phyloP scores from a whole-genome alignment of 2,329 filamentous ascomycete species.

The Immersiporthe knoxdaviesiana region DNA sequence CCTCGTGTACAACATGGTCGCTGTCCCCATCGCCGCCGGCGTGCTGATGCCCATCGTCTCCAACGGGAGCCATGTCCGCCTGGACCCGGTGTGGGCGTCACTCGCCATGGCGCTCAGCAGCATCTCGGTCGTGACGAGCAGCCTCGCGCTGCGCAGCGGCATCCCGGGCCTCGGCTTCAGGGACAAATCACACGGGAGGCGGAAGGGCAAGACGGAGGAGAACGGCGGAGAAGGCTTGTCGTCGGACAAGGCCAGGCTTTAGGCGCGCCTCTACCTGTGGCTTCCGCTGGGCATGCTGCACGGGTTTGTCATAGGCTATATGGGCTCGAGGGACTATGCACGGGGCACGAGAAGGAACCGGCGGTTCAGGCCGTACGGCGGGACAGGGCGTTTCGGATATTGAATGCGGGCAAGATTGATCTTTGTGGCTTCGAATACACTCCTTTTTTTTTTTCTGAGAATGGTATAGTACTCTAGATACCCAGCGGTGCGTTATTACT shows the following conservation, averaged over 20 bases:
- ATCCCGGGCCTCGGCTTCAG: conserved; percentile 51
- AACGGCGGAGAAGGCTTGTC: no score
- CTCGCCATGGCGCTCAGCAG: conserved; percentile 92
- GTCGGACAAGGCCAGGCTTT: neutral
- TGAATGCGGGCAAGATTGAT: neutral
- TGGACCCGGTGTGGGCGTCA: conserved; percentile 84
- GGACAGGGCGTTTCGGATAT: neutral
- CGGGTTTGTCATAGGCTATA: neutral
- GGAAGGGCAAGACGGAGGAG: neutral
- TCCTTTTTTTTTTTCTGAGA: neutral
- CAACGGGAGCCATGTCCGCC: conserved; percentile 58
- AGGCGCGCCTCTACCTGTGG: neutral
- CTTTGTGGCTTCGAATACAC: neutral
- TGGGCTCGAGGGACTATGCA: neutral
- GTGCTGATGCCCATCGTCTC: conserved; percentile 66
- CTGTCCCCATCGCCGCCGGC: conserved; percentile 80
- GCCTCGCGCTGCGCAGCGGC: conserved; percentile 66
- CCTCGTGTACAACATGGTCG: conserved; percentile 76
- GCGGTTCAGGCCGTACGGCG: neutral
- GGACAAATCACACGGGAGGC: conserved; percentile 32
- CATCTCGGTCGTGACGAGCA: conserved; percentile 85
- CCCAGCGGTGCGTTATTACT: neutral
- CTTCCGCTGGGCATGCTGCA: neutral
- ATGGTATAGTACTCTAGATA: neutral
- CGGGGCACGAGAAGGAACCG: neutral